phyloP scores from a whole-genome alignment of 2,329 filamentous ascomycete species.

The Apiospora aurea region DNA sequence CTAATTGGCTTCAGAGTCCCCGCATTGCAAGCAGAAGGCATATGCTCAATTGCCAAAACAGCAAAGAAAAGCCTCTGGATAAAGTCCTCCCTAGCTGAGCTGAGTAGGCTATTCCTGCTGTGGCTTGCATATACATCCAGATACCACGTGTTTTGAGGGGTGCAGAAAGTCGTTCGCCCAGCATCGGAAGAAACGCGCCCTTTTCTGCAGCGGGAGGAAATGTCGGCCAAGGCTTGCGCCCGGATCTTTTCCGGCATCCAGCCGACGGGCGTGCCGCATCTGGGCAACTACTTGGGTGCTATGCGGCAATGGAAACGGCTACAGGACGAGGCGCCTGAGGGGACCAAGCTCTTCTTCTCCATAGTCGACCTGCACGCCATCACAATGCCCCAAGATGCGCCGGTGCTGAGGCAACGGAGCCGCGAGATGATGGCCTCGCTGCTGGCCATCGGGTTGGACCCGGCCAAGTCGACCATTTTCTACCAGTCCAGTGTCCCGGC shows the following conservation, averaged over 20 bases:
- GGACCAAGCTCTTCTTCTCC: constrained; percentile 77
- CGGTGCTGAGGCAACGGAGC: constrained; percentile 67
- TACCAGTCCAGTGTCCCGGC: constrained; percentile 79
- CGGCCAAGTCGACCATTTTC: constrained; percentile 79
- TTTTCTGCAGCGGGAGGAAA: not conserved
- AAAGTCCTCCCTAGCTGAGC: not conserved
- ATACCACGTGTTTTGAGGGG: not conserved
- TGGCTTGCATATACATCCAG: not conserved
- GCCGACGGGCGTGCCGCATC: constrained; percentile 90
- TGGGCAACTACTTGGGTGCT: constrained; percentile 95
- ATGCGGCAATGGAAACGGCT: constrained; percentile 85
- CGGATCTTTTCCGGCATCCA: constrained; percentile 93
- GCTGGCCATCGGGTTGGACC: constrained; percentile 83
- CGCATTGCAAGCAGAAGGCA: not conserved
- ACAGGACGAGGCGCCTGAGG: constrained; percentile 67
- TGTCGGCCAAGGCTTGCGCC: constrained; percentile 5
- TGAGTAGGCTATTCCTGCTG: not conserved
- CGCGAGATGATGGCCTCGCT: constrained; percentile 80
- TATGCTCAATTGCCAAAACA: not conserved
- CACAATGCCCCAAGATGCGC: constrained; percentile 74
- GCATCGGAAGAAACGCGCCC: not conserved
- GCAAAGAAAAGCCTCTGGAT: not conserved
- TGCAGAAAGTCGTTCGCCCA: not conserved
- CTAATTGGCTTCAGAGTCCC: not conserved
- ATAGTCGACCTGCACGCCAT: constrained; percentile 95